A percentile compares a stretch with the other conserved stretches of the same genome.
Conservation (phyloP, 768 basidiomycete species). For the Cystofilobasidium bisporidii region DNA sequence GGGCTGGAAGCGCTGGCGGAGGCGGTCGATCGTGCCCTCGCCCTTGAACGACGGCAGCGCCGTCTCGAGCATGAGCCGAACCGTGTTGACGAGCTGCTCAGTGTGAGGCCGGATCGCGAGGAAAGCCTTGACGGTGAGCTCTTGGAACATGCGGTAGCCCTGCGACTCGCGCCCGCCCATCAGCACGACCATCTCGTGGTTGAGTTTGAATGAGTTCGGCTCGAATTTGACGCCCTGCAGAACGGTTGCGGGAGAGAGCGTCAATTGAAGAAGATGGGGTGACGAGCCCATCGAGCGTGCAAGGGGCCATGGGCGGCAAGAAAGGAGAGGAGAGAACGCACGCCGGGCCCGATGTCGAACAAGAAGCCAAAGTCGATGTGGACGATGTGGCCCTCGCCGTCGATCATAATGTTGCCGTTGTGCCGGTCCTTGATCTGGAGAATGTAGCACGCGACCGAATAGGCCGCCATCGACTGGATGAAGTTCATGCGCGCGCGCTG, state of each 20-base stretch:
- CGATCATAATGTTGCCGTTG: constrained; percentile 99
- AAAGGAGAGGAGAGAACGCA: constrained; percentile 39
- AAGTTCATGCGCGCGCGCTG: constrained; percentile 90
- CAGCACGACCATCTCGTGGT: constrained; percentile 93
- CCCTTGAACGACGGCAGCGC: constrained; percentile 95
- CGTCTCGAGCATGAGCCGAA: constrained; percentile 88
- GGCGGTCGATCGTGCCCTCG: constrained; percentile 74
- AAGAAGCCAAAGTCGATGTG: constrained; percentile 95
- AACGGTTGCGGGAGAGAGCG: no score
- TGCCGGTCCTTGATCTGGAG: constrained; percentile 97
- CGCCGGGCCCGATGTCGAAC: constrained; percentile 91
- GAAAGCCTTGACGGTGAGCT: constrained; percentile 91
- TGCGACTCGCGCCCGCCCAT: constrained; percentile 95
- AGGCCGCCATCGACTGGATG: constrained; percentile 98
- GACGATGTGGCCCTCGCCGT: constrained; percentile 90
- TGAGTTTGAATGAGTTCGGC: constrained; percentile 93
- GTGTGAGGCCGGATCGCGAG: constrained; percentile 90
- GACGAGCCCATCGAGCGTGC: no score
- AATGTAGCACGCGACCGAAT: constrained; percentile 95
- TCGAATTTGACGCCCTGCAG: constrained; percentile 93
- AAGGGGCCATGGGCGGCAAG: constrained; percentile 8
- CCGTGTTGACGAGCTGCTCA: constrained; percentile 77
- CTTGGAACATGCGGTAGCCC: constrained; percentile 88
- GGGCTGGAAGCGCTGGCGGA: constrained; percentile 76
- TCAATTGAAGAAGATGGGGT: no score